Evolutionary conservation across 345 rosid species (phyloP).

Genomic region (Carallia pectinifolia): DNA sequence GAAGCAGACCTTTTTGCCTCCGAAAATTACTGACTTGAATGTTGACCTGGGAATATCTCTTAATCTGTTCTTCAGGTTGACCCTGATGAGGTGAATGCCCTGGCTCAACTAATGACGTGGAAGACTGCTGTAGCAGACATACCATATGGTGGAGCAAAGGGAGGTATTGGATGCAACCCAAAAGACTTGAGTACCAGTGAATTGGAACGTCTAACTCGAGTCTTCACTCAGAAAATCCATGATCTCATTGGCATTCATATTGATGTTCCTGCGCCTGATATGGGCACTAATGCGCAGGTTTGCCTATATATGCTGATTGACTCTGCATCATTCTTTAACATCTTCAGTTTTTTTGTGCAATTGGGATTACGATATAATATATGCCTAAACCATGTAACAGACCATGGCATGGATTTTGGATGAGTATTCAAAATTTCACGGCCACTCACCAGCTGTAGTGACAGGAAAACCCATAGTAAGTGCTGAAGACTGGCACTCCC

Average conservation of each 20-base stretch:
- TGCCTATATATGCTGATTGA: not conserved
- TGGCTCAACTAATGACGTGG: slow-evolving; percentile 26
- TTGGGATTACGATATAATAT: not conserved
- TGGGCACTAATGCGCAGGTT: slow-evolving; percentile 25
- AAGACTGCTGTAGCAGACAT: slow-evolving; percentile 22
- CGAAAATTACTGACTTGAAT: not conserved
- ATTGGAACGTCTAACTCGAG: slow-evolving; percentile 18
- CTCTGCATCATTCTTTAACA: not conserved
- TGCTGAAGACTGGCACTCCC: not conserved
- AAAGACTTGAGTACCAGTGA: slow-evolving; percentile 19
- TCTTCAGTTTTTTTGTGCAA: not conserved
- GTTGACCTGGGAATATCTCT: not conserved
- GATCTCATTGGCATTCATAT: slow-evolving; percentile 21
- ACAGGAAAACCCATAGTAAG: slow-evolving; percentile 24
- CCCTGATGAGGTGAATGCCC: slow-evolving; percentile 22
- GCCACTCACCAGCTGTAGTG: slow-evolving; percentile 22
- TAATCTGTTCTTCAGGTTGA: slow-evolving; percentile 14
- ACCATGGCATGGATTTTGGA: slow-evolving; percentile 27
- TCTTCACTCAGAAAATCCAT: slow-evolving; percentile 26
- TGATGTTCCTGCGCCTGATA: slow-evolving; percentile 22
- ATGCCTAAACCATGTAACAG: not conserved
- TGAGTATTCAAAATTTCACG: slow-evolving; percentile 23
- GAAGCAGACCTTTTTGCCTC: not conserved
- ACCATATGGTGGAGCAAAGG: slow-evolving; percentile 24
- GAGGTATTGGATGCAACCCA: slow-evolving; percentile 21